Conservation (phyloP, 345 rosid species). For the Eucalyptus sp. region DNA sequence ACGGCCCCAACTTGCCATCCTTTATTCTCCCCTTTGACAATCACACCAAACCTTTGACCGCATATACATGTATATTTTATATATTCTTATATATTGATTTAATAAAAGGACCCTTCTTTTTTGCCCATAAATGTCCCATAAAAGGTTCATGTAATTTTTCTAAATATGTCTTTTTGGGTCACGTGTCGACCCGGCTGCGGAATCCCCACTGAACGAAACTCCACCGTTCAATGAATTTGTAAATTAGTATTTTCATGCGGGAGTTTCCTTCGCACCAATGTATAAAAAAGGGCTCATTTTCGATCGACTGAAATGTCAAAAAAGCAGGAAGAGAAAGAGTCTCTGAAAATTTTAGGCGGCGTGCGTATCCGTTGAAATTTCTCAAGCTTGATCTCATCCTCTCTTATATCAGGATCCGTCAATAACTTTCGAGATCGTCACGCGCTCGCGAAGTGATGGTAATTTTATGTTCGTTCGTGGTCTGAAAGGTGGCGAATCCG, state of each 20-base stretch:
- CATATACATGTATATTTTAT: neutral
- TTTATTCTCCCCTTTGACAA: neutral
- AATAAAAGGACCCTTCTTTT: no score
- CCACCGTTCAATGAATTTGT: neutral
- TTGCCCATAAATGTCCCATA: neutral
- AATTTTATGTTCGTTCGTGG: neutral
- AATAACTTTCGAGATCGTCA: neutral
- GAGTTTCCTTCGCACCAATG: neutral
- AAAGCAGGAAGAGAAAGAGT: neutral
- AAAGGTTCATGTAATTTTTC: neutral
- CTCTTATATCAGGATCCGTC: neutral
- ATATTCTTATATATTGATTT: neutral
- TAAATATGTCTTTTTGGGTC: neutral
- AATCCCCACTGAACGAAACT: neutral
- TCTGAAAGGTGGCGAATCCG: neutral
- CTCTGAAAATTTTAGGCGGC: neutral
- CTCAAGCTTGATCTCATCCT: neutral
- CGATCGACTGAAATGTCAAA: neutral
- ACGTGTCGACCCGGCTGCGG: neutral
- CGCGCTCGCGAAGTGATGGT: no score
- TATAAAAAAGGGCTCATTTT: neutral
- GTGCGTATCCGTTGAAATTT: neutral
- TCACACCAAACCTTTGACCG: neutral
- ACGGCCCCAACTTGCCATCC: neutral
- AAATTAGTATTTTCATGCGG: neutral